These are phyloP conservation scores for Bryoerythrophyllum caledonicum DNA, from an alignment of 225 moss, liverwort and hornwort species.

Conservation along the genomic window DNA sequence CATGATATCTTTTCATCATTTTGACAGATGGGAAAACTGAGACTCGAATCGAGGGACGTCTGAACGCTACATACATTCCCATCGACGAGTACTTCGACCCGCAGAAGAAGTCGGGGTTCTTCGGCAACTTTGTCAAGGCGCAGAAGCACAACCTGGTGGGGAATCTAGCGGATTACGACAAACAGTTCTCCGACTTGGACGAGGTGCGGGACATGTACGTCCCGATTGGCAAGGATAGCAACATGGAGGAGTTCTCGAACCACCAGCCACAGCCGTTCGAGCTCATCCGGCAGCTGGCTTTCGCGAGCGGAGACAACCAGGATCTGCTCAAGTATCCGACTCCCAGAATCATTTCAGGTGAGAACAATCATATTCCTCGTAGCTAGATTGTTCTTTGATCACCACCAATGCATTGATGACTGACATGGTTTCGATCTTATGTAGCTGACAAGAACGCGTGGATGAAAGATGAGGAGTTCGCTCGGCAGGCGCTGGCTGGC, in stretches of 20 bases:
- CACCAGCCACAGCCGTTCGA: conserved; percentile 36
- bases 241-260: conserved; percentile 15
- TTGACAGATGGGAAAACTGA: conserved; percentile 50
- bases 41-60: conserved; percentile 5
- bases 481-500: conserved; percentile 70
- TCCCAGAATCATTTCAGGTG: conserved; percentile 31
- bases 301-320: conserved; percentile 26
- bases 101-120: conserved; percentile 43
- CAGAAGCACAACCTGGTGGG: conserved; percentile 20
- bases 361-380: too few species aligned
- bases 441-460: conserved; percentile 57
- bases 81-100: conserved; percentile 40
- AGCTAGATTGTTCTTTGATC: not conserved
- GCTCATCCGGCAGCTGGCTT: conserved; percentile 36
- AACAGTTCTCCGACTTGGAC: conserved; percentile 27
- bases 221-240: conserved; percentile 30
- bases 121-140: conserved; percentile 17
- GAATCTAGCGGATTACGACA: conserved; percentile 22
- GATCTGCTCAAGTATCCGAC: conserved; percentile 39
- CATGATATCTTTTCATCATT: not conserved
- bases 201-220: conserved; percentile 37
- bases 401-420: not conserved
- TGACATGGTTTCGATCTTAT: not conserved
- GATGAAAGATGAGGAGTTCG: conserved; percentile 62
- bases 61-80: conserved; percentile 34